Percentiles rank a stretch among this genome's conserved stretches.
phyloP scores from a whole-genome alignment of 805 yeast species.

The Cyberlindnera saturnus region DNA sequence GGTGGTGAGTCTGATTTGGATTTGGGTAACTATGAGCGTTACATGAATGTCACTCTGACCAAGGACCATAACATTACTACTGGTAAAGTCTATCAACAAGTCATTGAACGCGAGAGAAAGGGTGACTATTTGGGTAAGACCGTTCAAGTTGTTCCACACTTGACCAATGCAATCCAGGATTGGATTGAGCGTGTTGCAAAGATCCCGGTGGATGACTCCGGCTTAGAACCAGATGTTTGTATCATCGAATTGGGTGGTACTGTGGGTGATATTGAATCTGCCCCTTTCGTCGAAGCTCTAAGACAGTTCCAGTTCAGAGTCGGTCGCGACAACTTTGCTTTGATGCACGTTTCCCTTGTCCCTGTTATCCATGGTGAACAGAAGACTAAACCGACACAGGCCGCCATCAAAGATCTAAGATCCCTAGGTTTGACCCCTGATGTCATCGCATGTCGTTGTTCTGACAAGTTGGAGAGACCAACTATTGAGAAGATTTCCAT shows the following conservation, averaged over 20 bases:
- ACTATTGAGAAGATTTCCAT: conserved; percentile 95
- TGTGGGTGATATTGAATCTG: conserved; percentile 98
- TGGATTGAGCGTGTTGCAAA: conserved; percentile 94
- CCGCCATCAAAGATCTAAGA: conserved; percentile 95
- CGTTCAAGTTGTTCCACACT: conserved; percentile 98
- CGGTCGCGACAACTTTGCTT: conserved; percentile 87
- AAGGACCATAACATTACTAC: conserved; percentile 96
- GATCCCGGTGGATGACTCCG: conserved; percentile 87
- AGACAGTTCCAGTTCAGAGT: conserved; percentile 99
- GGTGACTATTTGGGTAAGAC: conserved; percentile 98
- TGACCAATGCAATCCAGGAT: conserved; percentile 95
- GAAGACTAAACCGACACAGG: conserved; percentile 99
- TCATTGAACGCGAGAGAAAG: conserved; percentile 88
- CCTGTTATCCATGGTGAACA: conserved; percentile 99
- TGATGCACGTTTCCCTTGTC: conserved; percentile 93
- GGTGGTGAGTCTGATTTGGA: conserved; percentile 99
- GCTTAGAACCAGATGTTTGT: conserved; percentile 90
- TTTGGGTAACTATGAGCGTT: conserved; percentile 96
- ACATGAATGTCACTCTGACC: conserved; percentile 87
- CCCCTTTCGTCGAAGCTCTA: conserved; percentile 97
- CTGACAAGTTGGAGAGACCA: conserved; percentile 68
- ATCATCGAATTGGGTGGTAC: conserved; percentile 98
- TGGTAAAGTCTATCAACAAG: conserved; percentile 93
- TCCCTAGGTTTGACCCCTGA: conserved; percentile 93
- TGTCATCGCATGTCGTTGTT: conserved; percentile 96